Evolutionary conservation across 441 rosid genomes (phyloP), one percentile per base, ranked within the genome.

Genomic region (Hura crepitans): DNA sequence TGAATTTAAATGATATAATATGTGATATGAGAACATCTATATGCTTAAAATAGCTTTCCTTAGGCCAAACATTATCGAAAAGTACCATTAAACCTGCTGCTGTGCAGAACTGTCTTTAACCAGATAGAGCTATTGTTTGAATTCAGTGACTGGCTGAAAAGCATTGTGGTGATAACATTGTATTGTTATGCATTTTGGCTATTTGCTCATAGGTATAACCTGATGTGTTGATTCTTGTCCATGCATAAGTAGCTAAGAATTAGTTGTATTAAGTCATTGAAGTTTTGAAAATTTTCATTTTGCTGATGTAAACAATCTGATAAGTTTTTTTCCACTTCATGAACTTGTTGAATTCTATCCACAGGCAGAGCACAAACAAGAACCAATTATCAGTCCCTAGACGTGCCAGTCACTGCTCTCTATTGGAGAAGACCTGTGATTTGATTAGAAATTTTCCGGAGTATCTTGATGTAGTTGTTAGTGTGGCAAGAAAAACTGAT

Each of bases 401-500:
- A 75, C 78, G 68, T 62, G 70, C 66, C 50, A 72, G 80, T 66
- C 82, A 68, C 37, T 20, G 78, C 72, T 86, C 97, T 74, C 91
- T 92, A 73, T 77, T 96, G 91, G 91, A 88, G 82, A 96, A 89
- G 83, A 85, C 98, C 35, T 96, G 98, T 71, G 87, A 92, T 83
- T 81, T 92, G 80, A 92, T 96, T 22, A 92, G 86, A 78, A 85
- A 88, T 66, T 96, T 95, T 71, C 87, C 96, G 0, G 98, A 92
- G 78, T 96, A 92, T 77, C 89, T 85, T 74, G 96, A 96, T 78
- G 97, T 96, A 69, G 99, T 96, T 49, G 99, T 96, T 55, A 96
- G 93, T 82, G 99, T 96, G 79, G 97, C 99, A 46, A 92, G 99
- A 74, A 92, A 92, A 85, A 96, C 98, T 51, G 98, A 96, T 81